Evolutionary conservation across 768 basidiomycete species (phyloP).

Genomic region (Gloeophyllum trabeum): DNA sequence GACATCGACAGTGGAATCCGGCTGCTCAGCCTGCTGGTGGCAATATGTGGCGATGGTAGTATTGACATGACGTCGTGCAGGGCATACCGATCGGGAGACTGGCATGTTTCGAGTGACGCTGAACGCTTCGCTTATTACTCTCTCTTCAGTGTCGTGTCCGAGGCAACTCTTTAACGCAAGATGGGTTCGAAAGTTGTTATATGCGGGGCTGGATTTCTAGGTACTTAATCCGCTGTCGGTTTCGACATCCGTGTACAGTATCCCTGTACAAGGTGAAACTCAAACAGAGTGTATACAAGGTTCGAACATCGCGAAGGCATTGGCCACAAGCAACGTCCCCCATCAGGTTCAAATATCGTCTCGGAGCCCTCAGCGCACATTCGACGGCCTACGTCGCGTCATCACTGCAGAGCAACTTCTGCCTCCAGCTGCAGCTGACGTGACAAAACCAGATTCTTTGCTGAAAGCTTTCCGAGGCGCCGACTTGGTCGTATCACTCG

Average conservation of each 20-base stretch:
- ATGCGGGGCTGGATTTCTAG: conserved; percentile 43
- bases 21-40: too few relatives aligned
- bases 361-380: conserved; percentile 35
- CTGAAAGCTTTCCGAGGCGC: conserved; percentile 40
- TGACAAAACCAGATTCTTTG: conserved; percentile 41
- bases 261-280: too few relatives aligned
- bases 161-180: too few relatives aligned
- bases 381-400: conserved; percentile 18
- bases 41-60: too few relatives aligned
- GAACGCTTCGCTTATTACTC: too few relatives aligned
- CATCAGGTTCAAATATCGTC: conserved; percentile 49
- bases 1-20: too few relatives aligned
- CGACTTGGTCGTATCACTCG: conserved; percentile 50
- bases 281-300: too few relatives aligned
- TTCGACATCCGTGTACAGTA: too few relatives aligned
- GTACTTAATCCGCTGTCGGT: conserved; percentile 26
- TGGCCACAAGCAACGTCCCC: conserved; percentile 21
- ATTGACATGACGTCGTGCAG: too few relatives aligned
- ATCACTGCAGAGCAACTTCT: conserved; percentile 24
- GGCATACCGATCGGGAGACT: too few relatives aligned
- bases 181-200: conserved; percentile 22
- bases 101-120: too few relatives aligned
- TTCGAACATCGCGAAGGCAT: conserved; percentile 43
- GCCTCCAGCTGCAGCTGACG: conserved; percentile 35
- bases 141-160: too few relatives aligned